phyloP scores from a whole-genome alignment of 192 early-diverging fungal species.

The Linnemannia elongata region DNA sequence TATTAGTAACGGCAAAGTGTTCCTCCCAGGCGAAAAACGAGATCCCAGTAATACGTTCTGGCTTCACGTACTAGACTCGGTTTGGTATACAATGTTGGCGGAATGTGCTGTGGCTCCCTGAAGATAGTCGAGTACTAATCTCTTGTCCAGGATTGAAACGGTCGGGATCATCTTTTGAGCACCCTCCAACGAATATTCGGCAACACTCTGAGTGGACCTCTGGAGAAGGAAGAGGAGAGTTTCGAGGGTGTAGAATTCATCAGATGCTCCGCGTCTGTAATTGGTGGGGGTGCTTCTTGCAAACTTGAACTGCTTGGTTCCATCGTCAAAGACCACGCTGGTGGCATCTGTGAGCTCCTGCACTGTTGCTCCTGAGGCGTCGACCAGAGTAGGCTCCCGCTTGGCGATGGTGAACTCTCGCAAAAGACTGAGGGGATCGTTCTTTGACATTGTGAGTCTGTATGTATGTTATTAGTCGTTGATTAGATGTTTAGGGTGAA shows the following conservation, averaged over 20 bases:
- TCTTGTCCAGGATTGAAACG: conserved; percentile 83
- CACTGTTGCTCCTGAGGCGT: conserved; percentile 55
- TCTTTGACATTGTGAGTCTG: conserved; percentile 40
- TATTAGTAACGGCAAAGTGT: not conserved
- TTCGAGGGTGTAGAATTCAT: conserved; percentile 77
- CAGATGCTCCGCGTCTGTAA: conserved; percentile 67
- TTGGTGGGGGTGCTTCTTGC: conserved; percentile 69
- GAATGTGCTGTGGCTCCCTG: conserved; percentile 67
- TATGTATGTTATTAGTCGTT: not conserved
- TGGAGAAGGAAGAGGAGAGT: conserved; percentile 81
- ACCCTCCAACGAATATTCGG: conserved; percentile 79
- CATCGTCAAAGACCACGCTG: conserved; percentile 70
- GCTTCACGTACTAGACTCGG: conserved; percentile 30
- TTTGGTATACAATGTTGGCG: conserved; percentile 50
- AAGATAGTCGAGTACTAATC: conserved; percentile 78
- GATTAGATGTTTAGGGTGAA: not conserved
- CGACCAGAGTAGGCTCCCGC: conserved; percentile 65
- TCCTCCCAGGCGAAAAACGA: not conserved
- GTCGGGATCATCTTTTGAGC: conserved; percentile 70
- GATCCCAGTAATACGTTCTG: not conserved
- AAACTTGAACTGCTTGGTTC: conserved; percentile 61
- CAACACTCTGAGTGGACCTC: conserved; percentile 72
- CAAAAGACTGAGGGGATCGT: conserved; percentile 68
- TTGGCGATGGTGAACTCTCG: conserved; percentile 72
- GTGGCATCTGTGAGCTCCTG: conserved; percentile 60